Evolutionary conservation across 129 eudicot genomes (phyloP), one percentile per base, ranked within the genome.

Genomic region (Flaveria bidentis): DNA sequence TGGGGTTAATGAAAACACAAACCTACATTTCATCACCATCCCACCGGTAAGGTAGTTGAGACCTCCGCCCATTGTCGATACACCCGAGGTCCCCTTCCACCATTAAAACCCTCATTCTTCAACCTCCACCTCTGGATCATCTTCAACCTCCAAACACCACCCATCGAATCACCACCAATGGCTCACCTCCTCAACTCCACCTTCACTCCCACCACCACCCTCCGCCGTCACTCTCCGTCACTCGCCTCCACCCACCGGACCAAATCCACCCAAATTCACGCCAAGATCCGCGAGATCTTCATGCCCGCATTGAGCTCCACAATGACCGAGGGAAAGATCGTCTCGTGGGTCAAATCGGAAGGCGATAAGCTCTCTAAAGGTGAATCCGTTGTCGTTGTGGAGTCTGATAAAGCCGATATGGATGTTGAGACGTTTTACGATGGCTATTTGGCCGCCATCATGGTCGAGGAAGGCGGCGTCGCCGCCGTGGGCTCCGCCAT

Each of bases 401-500:
- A 94, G 72, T 94, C 98, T 4, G 98, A 94, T 53, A 94, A 94
- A 75, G 98, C 98, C 14, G 98, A 94, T 42, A 94, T 94, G 98
- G 98, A 94, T 45, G 98, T 94, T 11, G 98, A 94, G 81, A 91
- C 98, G 0, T 94, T 94, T 65, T 91, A 94, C 74, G 98, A 94
- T 47, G 98, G 98, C 3, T 91, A 86, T 61, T 71, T 94, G 25
- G 98, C 98, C 9, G 92, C 95, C 50, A 94, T 94, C 71, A 79
- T 94, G 75, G 98, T 94, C 4, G 96, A 91, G 7, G 98, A 94
- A 82, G 98, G 97, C 8, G 84, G 81, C 18, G 83, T 88, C 1
- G 98, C 98, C 2, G 85, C 97, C 10, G 98, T 94, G 0, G 98
- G 98, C 2, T 91, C 97, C 28, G 89, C 99, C 30, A 95, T 95